phyloP scores from a whole-genome alignment of 2,329 filamentous ascomycete genomes.

The Fusarium sp. region DNA sequence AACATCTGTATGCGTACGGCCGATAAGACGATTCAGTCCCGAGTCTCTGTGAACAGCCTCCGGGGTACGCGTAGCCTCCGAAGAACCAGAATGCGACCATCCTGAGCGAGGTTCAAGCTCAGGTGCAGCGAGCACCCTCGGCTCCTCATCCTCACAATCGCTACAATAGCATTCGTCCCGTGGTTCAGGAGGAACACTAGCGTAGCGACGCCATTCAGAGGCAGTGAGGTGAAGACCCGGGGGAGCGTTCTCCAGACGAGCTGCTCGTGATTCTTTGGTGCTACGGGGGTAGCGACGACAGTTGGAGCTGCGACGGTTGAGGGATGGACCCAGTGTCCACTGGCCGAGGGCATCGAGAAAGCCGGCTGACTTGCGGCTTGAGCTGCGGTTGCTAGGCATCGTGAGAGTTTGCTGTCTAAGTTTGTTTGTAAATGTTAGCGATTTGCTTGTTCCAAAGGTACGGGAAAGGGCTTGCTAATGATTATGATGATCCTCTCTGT shows the following conservation, averaged over 20 bases:
- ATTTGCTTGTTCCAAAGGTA: background rate
- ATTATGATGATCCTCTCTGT: background rate
- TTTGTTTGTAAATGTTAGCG: background rate
- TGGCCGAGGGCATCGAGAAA: conserved; percentile 32
- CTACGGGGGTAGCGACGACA: background rate
- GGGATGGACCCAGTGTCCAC: conserved; percentile 6
- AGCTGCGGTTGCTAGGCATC: conserved; percentile 7
- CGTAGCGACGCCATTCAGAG: conserved; percentile 10
- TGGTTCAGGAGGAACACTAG: conserved; percentile 1
- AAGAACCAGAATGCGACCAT: conserved; percentile 20
- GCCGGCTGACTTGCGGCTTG: background rate
- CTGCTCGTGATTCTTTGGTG: background rate
- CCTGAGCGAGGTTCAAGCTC: conserved; percentile 2
- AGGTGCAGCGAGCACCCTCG: background rate
- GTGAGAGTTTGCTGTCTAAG: background rate
- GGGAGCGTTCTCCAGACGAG: conserved; percentile 18
- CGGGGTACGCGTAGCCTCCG: conserved; percentile 6
- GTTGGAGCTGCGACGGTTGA: background rate
- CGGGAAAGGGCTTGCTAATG: background rate
- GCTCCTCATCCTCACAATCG: background rate
- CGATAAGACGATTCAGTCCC: background rate
- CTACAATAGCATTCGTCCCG: conserved; percentile 4
- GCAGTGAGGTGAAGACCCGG: conserved; percentile 17
- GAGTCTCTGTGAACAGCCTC: conserved; percentile 2
- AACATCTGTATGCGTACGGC: background rate